Base-by-base conservation (phyloP, 805 yeast genomes). In the Blastobotrys muscicola region DNA sequence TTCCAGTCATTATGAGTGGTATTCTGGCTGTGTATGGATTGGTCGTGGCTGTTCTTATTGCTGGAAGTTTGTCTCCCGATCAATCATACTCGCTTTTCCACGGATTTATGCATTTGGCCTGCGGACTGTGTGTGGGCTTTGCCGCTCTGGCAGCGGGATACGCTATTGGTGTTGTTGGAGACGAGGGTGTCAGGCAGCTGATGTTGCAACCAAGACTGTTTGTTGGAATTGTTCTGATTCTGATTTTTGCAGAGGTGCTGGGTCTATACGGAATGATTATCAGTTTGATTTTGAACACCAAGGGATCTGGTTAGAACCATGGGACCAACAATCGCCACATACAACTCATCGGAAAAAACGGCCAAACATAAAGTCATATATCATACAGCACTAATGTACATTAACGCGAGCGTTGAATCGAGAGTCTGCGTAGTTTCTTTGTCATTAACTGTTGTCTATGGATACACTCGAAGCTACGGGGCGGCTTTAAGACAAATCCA, bases 1-100 rank as follows among this genome's bases (percentile, higher is more conserved):
- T 90, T 50, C 98, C 98, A 52, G 97, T 92, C 57, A 80, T 90
- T 71, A 90, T 90, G 97, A 97, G 97, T 53, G 98, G 98, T 90
- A 90, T 90, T 64, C 87, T 90, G 71, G 96, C 97, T 71, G 89
- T 90, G 46, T 90, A 90, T 67, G 98, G 98, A 47, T 73, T 90
- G 62, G 97, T 90, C 51, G 97, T 90, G 48, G 84, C 96, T 20
- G 98, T 90, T 52, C 77, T 90, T 64, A 90, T 90, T 51, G 82
- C 96, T 44, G 92, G 85, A 59, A 80, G 90, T 42, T 76, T 90
- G 60, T 79, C 78, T 60, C 97, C 89, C 70, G 74, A 77, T 58
- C 95, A 89, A 70, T 20, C 26, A 4, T 20, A 20, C 26, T 94
- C 97, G 45, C 73, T 90, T 54, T 90, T 85, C 74, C 86, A 96